Evolutionary conservation across 345 rosid species (phyloP).

Genomic region (Geranium rotundifolium): DNA sequence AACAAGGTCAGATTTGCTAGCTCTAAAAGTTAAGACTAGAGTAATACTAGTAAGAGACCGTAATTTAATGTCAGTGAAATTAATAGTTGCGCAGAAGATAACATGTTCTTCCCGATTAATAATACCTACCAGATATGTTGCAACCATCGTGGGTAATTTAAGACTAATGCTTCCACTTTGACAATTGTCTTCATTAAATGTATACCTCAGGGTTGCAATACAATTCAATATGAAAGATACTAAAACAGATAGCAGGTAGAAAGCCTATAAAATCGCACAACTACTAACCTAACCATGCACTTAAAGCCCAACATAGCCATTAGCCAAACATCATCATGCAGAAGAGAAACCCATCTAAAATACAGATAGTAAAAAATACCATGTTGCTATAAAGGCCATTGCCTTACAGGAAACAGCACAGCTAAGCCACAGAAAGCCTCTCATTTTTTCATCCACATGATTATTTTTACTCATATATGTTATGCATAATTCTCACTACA

Average conservation of each 20-base stretch:
- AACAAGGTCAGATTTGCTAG: no score
- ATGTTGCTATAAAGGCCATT: no score
- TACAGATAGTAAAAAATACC: no score
- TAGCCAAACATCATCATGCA: background rate
- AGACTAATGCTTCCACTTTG: background rate
- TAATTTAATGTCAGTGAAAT: background rate
- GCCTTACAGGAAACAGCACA: no score
- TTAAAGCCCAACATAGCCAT: no score
- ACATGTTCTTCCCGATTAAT: background rate
- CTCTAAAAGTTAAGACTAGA: no score
- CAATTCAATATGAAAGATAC: background rate
- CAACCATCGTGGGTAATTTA: background rate
- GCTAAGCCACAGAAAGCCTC: no score
- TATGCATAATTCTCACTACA: no score
- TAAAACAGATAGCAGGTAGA: background rate
- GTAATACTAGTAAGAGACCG: background rate
- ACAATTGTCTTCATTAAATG: background rate
- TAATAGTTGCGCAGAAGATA: no score
- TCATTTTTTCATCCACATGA: no score
- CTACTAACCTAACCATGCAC: background rate
- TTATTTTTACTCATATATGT: no score
- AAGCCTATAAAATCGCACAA: background rate
- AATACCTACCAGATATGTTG: background rate
- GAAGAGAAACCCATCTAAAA: background rate
- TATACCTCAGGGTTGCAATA: background rate